Conservation (phyloP, 768 basidiomycete species). For the Trametes coccinea region DNA sequence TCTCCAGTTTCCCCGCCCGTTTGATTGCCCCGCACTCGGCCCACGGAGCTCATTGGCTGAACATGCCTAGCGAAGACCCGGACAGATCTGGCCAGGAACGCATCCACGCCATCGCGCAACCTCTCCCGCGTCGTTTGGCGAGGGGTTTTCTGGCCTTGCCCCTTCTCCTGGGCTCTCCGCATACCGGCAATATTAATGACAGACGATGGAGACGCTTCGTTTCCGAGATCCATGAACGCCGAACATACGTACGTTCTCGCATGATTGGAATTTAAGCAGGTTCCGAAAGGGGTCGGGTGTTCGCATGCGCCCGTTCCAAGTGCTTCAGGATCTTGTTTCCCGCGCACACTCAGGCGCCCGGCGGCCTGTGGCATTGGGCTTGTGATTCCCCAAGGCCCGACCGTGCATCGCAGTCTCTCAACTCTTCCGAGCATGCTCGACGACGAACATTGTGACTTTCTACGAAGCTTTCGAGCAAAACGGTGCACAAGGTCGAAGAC, state of each 20-base stretch:
- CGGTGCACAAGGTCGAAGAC: no score
- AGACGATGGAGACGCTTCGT: background rate
- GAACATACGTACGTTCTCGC: background rate
- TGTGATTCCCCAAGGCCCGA: conserved; percentile 4
- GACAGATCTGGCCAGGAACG: conserved; percentile 23
- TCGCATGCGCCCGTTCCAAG: background rate
- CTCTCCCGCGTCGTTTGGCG: background rate
- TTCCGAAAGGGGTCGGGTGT: background rate
- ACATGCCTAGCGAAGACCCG: background rate
- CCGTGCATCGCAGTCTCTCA: background rate
- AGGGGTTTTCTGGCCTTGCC: background rate
- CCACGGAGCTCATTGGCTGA: conserved; percentile 21
- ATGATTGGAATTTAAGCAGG: conserved; percentile 11
- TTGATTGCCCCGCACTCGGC: conserved; percentile 22
- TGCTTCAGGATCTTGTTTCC: conserved; percentile 1
- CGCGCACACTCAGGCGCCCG: background rate
- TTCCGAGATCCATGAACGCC: background rate
- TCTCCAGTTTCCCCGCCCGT: conserved; percentile 24
- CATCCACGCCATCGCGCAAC: conserved; percentile 4
- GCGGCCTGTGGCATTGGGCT: background rate
- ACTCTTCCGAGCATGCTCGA: background rate
- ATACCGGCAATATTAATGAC: background rate
- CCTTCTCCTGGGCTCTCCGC: background rate
- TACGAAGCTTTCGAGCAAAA: no score
- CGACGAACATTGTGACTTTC: background rate